phyloP scores from a whole-genome alignment of 2,329 filamentous ascomycete genomes.

The Neofusicoccum cordaticola region DNA sequence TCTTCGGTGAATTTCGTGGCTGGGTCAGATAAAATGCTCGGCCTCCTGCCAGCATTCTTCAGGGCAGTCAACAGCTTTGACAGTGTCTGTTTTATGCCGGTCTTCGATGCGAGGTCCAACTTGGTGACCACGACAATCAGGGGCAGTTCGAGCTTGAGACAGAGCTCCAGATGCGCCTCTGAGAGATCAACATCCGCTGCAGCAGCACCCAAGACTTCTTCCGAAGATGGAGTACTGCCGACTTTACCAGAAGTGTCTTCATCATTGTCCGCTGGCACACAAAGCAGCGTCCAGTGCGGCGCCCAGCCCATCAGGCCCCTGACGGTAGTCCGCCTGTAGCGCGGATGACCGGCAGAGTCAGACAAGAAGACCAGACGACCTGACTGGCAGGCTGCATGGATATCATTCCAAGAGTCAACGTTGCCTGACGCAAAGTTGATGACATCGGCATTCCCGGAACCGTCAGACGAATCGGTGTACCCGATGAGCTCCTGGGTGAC shows the following conservation, averaged over 20 bases:
- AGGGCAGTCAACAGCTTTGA: slow-evolving; percentile 71
- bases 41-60: slow-evolving; percentile 71
- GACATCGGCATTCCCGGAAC: slow-evolving; percentile 23
- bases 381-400: slow-evolving; percentile 72
- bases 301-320: slow-evolving; percentile 92
- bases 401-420: slow-evolving; percentile 90
- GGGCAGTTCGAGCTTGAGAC: slow-evolving; percentile 74
- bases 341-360: slow-evolving; percentile 86
- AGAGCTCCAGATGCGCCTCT: slow-evolving; percentile 78
- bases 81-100: slow-evolving; percentile 66
- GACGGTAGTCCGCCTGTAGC: slow-evolving; percentile 84
- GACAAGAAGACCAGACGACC: slow-evolving; percentile 83
- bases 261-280: slow-evolving; percentile 75
- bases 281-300: slow-evolving; percentile 88
- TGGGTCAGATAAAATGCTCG: slow-evolving; percentile 60
- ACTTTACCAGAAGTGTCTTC: slow-evolving; percentile 45
- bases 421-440: slow-evolving; percentile 80
- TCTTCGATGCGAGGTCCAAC: slow-evolving; percentile 77
- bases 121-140: slow-evolving; percentile 86
- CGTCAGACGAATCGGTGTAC: slow-evolving; percentile 49
- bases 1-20: slow-evolving; percentile 32
- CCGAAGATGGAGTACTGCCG: slow-evolving; percentile 49
- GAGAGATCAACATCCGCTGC: slow-evolving; percentile 67
- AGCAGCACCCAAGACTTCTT: slow-evolving; percentile 52
- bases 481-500: slow-evolving; percentile 92